Conservation (phyloP, 225 moss, liverwort and hornwort species). For the Neckera pumila region DNA sequence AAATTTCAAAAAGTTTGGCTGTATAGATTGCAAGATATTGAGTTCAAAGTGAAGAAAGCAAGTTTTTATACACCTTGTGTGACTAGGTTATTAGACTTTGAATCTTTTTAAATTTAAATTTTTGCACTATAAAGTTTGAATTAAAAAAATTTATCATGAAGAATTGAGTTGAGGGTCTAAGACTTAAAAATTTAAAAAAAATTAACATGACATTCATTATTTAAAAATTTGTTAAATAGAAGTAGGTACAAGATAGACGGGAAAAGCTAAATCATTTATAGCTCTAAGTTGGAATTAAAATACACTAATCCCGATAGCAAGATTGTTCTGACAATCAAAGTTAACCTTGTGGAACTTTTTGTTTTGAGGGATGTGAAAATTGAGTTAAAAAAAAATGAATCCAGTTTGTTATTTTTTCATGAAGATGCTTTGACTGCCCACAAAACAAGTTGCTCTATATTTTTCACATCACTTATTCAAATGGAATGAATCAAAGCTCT, state of each 20-base stretch:
- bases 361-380: no score
- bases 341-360: rapidly evolving
- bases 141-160: not conserved
- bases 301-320: rapidly evolving
- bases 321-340: not conserved
- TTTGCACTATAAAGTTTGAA: not conserved
- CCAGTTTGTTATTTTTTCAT: rapidly evolving
- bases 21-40: not conserved
- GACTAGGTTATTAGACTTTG: not conserved
- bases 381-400: no score
- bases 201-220: no score
- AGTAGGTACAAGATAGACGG: rapidly evolving
- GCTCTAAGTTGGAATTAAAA: not conserved
- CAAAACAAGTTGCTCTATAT: not conserved
- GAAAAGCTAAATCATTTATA: not conserved
- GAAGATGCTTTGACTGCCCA: rapidly evolving
- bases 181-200: not conserved
- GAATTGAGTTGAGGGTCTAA: no score
- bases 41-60: not conserved
- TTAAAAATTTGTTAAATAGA: not conserved
- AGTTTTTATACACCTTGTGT: not conserved
- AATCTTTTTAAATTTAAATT: not conserved
- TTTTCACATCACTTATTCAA: not conserved
- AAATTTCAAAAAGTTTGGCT: not conserved
- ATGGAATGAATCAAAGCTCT: not conserved